Percentiles rank a stretch among this genome's conserved stretches.
phyloP scores from a whole-genome alignment of 225 moss, liverwort and hornwort genomes.

The Climacium dendroides region DNA sequence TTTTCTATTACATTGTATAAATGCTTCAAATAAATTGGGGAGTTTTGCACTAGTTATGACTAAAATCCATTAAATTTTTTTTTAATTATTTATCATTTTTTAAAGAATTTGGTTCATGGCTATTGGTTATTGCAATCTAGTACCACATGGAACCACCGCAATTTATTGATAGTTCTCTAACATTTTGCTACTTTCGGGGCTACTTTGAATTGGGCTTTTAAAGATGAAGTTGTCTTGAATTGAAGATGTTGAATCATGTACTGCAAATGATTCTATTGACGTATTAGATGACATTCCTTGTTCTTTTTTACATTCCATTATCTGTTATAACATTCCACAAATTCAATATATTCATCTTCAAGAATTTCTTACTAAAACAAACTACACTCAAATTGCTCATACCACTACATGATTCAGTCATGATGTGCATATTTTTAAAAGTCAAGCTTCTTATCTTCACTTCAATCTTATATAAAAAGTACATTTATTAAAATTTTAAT shows the following conservation, averaged over 20 bases:
- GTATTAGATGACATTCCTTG: background rate
- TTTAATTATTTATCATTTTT: background rate
- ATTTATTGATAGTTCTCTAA: background rate
- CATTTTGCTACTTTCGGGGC: background rate
- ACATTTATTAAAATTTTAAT: background rate
- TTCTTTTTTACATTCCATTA: constrained; percentile 13
- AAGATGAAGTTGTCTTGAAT: background rate
- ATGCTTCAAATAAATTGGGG: background rate
- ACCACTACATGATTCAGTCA: too few species aligned
- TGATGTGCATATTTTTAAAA: too few species aligned
- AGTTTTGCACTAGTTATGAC: too few species aligned
- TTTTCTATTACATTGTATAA: background rate
- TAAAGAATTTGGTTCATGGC: background rate
- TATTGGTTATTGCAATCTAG: rapidly evolving
- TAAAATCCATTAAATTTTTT: background rate
- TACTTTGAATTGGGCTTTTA: rapidly evolving
- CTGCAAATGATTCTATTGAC: background rate
- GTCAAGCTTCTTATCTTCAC: background rate
- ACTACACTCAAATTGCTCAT: background rate
- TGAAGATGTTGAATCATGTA: background rate
- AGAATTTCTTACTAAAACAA: background rate
- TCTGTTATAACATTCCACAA: background rate
- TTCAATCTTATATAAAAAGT: too few species aligned
- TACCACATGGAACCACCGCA: background rate
- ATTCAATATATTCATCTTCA: background rate